Evolutionary conservation across 192 early-diverging fungal species (phyloP).

Genomic region (Podila minutissima): DNA sequence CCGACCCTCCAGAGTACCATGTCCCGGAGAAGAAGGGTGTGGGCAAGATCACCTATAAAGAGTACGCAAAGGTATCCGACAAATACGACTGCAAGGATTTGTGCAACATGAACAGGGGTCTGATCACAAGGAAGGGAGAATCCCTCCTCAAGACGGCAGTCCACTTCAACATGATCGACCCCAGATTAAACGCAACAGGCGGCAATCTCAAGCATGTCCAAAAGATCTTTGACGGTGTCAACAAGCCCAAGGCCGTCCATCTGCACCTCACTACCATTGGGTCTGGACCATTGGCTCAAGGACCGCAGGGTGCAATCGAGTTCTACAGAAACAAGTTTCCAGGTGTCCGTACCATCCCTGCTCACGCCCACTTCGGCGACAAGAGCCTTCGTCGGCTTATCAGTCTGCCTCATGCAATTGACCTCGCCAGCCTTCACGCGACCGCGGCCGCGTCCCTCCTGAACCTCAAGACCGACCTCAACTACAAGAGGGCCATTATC

Average conservation of each 20-base stretch:
- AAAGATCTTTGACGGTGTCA: not conserved
- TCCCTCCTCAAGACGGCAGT: too few species aligned
- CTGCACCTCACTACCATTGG: conserved; percentile 1
- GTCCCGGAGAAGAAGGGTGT: not conserved
- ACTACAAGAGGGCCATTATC: too few species aligned
- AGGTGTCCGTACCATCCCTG: not conserved
- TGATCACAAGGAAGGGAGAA: too few species aligned
- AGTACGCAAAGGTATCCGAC: not conserved
- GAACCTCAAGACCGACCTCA: too few species aligned
- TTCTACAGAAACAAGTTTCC: conserved; percentile 8
- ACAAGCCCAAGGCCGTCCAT: not conserved
- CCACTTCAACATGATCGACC: conserved; percentile 1
- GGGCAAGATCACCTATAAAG: not conserved
- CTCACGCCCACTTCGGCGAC: too few species aligned
- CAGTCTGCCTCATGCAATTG: too few species aligned
- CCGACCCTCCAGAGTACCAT: too few species aligned
- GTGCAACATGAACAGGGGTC: not conserved
- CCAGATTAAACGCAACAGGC: not conserved
- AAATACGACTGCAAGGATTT: not conserved
- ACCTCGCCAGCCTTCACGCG: not conserved
- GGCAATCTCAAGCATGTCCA: not conserved
- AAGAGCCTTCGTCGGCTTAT: too few species aligned
- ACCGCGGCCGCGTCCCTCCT: too few species aligned
- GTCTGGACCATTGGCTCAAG: not conserved
- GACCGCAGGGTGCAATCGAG: not conserved